Evolutionary conservation across 257 asterid genomes (phyloP).

Genomic region (Mitragyna speciosa): DNA sequence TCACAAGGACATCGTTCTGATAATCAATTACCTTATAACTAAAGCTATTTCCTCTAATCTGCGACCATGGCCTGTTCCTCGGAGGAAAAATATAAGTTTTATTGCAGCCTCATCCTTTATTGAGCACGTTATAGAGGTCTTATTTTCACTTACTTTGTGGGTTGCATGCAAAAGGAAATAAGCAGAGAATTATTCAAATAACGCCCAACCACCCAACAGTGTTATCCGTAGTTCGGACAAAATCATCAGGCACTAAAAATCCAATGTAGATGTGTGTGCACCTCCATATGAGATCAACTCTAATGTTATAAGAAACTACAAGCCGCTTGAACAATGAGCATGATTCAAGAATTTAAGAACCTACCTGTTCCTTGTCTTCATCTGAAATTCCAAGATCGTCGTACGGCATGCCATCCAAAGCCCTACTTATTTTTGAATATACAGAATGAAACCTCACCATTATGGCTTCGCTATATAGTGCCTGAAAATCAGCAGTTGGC

Average conservation of each 20-base stretch:
- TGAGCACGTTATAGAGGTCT: too few species aligned
- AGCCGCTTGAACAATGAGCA: too few species aligned
- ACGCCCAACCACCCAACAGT: too few species aligned
- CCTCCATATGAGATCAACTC: neutral
- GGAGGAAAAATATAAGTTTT: too few species aligned
- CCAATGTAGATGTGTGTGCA: neutral
- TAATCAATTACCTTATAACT: too few species aligned
- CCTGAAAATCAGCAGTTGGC: conserved; percentile 36
- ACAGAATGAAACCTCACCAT: conserved; percentile 60
- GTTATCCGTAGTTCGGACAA: neutral
- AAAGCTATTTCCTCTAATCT: too few species aligned
- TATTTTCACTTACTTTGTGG: too few species aligned
- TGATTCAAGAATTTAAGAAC: neutral
- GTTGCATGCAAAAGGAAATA: too few species aligned
- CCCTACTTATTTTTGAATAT: conserved; percentile 54
- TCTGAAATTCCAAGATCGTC: conserved; percentile 76
- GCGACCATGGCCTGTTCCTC: too few species aligned
- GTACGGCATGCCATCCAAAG: conserved; percentile 74
- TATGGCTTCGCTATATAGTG: conserved; percentile 70
- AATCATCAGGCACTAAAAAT: neutral
- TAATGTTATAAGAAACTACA: neutral
- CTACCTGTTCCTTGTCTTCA: conserved; percentile 74
- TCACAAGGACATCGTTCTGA: too few species aligned
- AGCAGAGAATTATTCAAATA: too few species aligned
- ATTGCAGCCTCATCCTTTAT: too few species aligned